A percentile compares a stretch with the other conserved stretches of the same genome.
Conservation (phyloP, 2,329 filamentous ascomycete genomes). For the Aspergillus sojae region DNA sequence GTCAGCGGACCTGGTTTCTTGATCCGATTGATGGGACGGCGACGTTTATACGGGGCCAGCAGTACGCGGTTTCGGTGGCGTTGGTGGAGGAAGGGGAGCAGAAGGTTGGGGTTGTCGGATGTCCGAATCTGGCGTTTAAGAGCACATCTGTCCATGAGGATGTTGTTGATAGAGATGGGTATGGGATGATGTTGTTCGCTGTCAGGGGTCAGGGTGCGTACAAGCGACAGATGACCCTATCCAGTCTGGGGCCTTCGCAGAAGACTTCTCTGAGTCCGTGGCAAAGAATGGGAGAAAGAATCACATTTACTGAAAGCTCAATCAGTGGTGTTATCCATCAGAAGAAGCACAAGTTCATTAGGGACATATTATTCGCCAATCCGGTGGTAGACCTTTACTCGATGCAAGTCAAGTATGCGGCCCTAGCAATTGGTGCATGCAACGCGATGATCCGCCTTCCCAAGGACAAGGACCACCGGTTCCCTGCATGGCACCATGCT, state of each 20-base stretch:
- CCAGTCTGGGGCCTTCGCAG: background rate
- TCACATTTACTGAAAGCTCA: slow-evolving; percentile 7
- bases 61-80: slow-evolving; percentile 14
- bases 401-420: slow-evolving; percentile 16
- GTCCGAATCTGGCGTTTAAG: slow-evolving; percentile 10
- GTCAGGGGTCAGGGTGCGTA: slow-evolving; percentile 11
- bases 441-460: slow-evolving; percentile 17
- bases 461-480: slow-evolving; percentile 1
- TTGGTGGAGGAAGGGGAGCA: slow-evolving; percentile 13
- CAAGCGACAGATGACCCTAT: slow-evolving; percentile 3
- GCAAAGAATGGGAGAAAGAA: background rate
- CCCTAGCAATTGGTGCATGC: slow-evolving; percentile 12
- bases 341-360: slow-evolving; percentile 7
- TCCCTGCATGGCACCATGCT: slow-evolving; percentile 13
- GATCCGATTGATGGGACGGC: slow-evolving; percentile 14
- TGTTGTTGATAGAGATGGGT: background rate
- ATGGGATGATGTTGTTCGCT: slow-evolving; percentile 11
- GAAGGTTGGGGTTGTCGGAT: slow-evolving; percentile 13
- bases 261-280: background rate
- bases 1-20: slow-evolving; percentile 12
- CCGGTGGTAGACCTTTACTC: slow-evolving; percentile 9
- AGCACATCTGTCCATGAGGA: slow-evolving; percentile 3
- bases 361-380: slow-evolving; percentile 2
- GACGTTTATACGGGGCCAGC: slow-evolving; percentile 11
- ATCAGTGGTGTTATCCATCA: slow-evolving; percentile 6